These are phyloP conservation scores for Podila clonocystis DNA, from an alignment of 192 early-diverging fungal species.

Conservation along the genomic window DNA sequence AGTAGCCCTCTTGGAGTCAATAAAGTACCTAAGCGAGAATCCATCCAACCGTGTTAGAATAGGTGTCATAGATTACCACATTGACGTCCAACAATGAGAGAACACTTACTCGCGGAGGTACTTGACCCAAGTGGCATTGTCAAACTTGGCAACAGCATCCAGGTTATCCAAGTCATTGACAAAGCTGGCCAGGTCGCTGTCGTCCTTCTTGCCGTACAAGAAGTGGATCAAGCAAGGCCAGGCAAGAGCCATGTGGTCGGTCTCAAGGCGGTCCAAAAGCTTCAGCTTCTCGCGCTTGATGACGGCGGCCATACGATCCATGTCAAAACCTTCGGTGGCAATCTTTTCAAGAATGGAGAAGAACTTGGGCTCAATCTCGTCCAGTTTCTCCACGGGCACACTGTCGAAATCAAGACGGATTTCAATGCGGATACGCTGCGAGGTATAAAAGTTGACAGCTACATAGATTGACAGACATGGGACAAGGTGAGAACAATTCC, in stretches of 20 bases:
- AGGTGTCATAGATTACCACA: not conserved
- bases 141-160: slow-evolving; percentile 51
- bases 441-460: slow-evolving; percentile 59
- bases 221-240: slow-evolving; percentile 57
- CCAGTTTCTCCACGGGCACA: slow-evolving; percentile 64
- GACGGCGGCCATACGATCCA: slow-evolving; percentile 62
- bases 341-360: slow-evolving; percentile 57
- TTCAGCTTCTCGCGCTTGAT: slow-evolving; percentile 63
- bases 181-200: slow-evolving; percentile 56
- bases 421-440: slow-evolving; percentile 56
- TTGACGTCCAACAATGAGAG: not conserved
- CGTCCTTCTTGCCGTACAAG: slow-evolving; percentile 61
- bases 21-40: slow-evolving; percentile 49
- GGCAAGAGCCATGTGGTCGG: slow-evolving; percentile 39
- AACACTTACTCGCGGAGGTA: slow-evolving; percentile 56
- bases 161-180: slow-evolving; percentile 56
- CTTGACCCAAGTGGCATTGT: slow-evolving; percentile 56
- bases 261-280: slow-evolving; percentile 43
- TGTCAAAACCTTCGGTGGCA: slow-evolving; percentile 63
- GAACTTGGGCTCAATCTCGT: slow-evolving; percentile 56
- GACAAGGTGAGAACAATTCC: no score
- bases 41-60: not conserved
- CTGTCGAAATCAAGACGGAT: slow-evolving; percentile 57
- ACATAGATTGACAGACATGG: not conserved
- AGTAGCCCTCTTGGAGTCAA: slow-evolving; percentile 56